Evolutionary conservation across 331 rosid species (phyloP), one percentile per base, ranked within the genome.

Genomic region (Cydonia oblonga): DNA sequence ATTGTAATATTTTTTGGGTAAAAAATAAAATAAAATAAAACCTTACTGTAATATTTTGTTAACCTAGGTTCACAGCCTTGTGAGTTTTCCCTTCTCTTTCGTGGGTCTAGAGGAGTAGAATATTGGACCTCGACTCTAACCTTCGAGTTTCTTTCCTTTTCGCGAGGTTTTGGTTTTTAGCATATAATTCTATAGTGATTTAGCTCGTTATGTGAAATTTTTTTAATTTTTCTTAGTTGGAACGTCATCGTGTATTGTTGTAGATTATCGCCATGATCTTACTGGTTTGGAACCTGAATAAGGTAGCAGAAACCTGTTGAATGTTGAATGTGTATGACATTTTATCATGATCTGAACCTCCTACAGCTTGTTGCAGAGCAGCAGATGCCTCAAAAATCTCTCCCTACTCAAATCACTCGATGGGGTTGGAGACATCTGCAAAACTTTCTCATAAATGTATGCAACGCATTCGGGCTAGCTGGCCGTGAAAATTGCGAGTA

Each of bases 401-500:
- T 53, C 19, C n/a, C 49, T 59, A 13, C 23, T 46, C 22, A n/a
- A 25, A 57, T 28, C 69, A 5, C 19, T 33, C 24, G 25, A 7
- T 14, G 64, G 11, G 40, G 46, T 19, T 44, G 22, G 30, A 30
- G 64, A 30, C 53, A 71, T 18, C 33, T 32, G 38, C 59, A 64
- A 51, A 40, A 51, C 53, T 58, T n/a, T 24, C 6, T 12, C 5
- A 3, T 33, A 81, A 25, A 59, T 59, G 32, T 24, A 26, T 0
- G 32, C 35, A 57, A 1, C 9, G 13, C 13, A 13, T 57, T 12
- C 16, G 3, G 64, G 64, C 75, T 86, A 93, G 70, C 88, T 74
- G 68, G 81, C 24, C n/a, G 95, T 90, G 71, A 66, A 87, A 73
- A 93, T 3, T 79, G 84, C 86, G 70, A 93, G 63, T 68, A 93